phyloP scores from a whole-genome alignment of 2,329 filamentous ascomycete species.

The Byssochlamys sp. region DNA sequence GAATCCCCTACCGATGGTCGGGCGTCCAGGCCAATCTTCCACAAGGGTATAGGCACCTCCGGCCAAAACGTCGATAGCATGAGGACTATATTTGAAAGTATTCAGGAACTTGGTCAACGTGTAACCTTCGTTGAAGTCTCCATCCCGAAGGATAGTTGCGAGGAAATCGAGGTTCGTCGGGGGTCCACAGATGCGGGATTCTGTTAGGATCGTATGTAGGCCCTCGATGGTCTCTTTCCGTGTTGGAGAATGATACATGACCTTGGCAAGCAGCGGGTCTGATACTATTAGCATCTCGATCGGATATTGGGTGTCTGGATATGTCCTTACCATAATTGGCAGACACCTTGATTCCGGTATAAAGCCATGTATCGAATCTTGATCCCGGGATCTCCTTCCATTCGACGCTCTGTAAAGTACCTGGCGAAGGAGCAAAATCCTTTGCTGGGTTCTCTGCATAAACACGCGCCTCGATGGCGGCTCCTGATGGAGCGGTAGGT shows the following conservation, averaged over 20 bases:
- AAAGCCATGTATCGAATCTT: constrained; percentile 57
- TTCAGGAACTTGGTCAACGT: constrained; percentile 51
- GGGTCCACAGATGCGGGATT: constrained; percentile 44
- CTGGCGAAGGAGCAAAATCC: constrained; percentile 51
- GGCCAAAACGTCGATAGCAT: constrained; percentile 48
- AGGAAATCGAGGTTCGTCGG: constrained; percentile 52
- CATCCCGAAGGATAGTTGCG: constrained; percentile 38
- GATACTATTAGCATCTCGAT: background rate
- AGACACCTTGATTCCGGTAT: constrained; percentile 47
- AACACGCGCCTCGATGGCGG: constrained; percentile 45
- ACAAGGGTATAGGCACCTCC: constrained; percentile 50
- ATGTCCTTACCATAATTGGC: constrained; percentile 44
- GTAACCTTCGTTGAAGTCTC: constrained; percentile 39
- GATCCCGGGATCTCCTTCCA: constrained; percentile 43
- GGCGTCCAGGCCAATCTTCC: constrained; percentile 51
- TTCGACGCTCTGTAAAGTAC: constrained; percentile 47
- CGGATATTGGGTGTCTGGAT: constrained; percentile 5
- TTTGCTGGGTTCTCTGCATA: constrained; percentile 52
- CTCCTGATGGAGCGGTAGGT: constrained; percentile 34
- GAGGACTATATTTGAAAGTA: constrained; percentile 40
- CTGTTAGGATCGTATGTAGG: constrained; percentile 35
- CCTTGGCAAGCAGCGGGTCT: constrained; percentile 49
- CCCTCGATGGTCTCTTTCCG: constrained; percentile 36
- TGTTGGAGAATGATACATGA: constrained; percentile 45
- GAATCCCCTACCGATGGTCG: constrained; percentile 48